Percentiles rank a stretch among this genome's conserved stretches.
phyloP scores from a whole-genome alignment of 345 rosid species.

The sweet orange (Citrus sinensis) region DVS_A1.0 CM039163.1:50344501-50345000 shows the following conservation, averaged over 20 bases:
- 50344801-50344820: constrained; percentile 47
- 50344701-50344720: constrained; percentile 22
- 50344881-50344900: constrained; percentile 54
- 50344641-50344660: neutral
- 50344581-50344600: neutral
- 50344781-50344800: constrained; percentile 36
- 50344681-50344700: no score
- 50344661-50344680: neutral
- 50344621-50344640: neutral
- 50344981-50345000: constrained; percentile 20
- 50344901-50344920: constrained; percentile 42
- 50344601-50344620: neutral
- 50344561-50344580: neutral
- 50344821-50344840: constrained; percentile 57
- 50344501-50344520: neutral
- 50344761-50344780: constrained; percentile 23
- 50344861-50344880: constrained; percentile 60
- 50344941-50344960: constrained; percentile 12
- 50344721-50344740: constrained; percentile 30
- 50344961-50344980: constrained; percentile 5
- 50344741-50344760: constrained; percentile 34
- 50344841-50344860: constrained; percentile 56
- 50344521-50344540: neutral
- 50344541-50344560: neutral
- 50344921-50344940: constrained; percentile 19